Percentiles rank a stretch among this genome's conserved stretches.
phyloP scores from a whole-genome alignment of 352 stramenopile species.

The Phytophthora cactorum region DNA sequence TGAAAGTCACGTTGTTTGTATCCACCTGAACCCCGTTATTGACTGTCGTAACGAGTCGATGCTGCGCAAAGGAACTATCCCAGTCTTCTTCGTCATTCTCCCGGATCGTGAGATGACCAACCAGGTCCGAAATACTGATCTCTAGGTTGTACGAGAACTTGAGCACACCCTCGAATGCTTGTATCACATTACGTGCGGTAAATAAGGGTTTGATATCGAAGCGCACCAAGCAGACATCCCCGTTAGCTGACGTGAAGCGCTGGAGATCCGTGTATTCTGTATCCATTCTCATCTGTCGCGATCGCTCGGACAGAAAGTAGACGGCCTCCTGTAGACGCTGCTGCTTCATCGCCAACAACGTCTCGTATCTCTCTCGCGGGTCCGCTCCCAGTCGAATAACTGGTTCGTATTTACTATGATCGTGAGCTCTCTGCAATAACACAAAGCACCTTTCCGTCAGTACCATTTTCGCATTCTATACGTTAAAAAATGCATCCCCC shows the following conservation, averaged over 20 bases:
- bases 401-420: constrained; percentile 40
- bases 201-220: constrained; percentile 60
- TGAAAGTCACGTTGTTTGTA: constrained; percentile 49
- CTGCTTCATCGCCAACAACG: constrained; percentile 43
- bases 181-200: constrained; percentile 27
- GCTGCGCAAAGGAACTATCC: constrained; percentile 39
- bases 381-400: constrained; percentile 40
- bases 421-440: constrained; percentile 31
- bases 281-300: constrained; percentile 38
- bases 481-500: no score
- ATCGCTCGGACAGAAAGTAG: constrained; percentile 44
- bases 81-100: constrained; percentile 46
- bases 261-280: constrained; percentile 46
- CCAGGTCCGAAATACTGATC: constrained; percentile 45
- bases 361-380: constrained; percentile 29
- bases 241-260: constrained; percentile 41
- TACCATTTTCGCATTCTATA: neutral
- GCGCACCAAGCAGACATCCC: constrained; percentile 38
- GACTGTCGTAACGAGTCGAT: constrained; percentile 44
- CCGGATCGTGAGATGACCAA: constrained; percentile 49
- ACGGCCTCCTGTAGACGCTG: constrained; percentile 47
- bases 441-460: neutral
- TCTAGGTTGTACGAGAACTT: constrained; percentile 57
- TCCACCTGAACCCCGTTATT: constrained; percentile 35
- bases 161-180: constrained; percentile 48